Conservation (phyloP, 2,329 filamentous ascomycete species). For the Penicillium sp. region DNA sequence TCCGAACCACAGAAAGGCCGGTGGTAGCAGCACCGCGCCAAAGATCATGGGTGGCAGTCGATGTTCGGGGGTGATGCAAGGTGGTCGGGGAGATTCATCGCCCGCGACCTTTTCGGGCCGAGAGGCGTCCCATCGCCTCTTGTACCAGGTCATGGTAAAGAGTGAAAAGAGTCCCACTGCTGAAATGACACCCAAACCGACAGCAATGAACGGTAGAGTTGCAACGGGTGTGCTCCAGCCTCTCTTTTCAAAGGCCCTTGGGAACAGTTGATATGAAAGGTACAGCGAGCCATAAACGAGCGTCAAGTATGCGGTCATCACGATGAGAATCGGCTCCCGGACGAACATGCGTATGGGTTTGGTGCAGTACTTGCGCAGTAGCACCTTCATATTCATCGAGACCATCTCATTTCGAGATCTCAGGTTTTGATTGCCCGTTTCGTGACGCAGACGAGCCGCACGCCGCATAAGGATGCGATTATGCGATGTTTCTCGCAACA, state of each 20-base stretch:
- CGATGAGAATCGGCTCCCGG: slow-evolving; percentile 46
- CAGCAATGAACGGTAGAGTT: slow-evolving; percentile 28
- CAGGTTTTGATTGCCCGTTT: slow-evolving; percentile 45
- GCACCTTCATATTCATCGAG: slow-evolving; percentile 29
- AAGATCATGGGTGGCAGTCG: slow-evolving; percentile 46
- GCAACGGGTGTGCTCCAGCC: slow-evolving; percentile 29
- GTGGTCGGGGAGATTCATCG: not conserved
- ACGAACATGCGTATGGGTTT: slow-evolving; percentile 45
- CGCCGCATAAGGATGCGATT: slow-evolving; percentile 47
- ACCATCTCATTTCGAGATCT: slow-evolving; percentile 43
- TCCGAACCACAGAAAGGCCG: slow-evolving; percentile 48
- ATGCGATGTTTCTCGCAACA: slow-evolving; percentile 51
- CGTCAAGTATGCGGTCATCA: slow-evolving; percentile 43
- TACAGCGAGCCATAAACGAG: slow-evolving; percentile 31
- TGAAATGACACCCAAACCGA: slow-evolving; percentile 22
- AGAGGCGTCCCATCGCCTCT: slow-evolving; percentile 13
- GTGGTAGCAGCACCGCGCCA: slow-evolving; percentile 41
- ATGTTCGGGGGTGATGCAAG: slow-evolving; percentile 40
- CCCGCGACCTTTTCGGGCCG: slow-evolving; percentile 9
- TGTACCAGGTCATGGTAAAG: slow-evolving; percentile 34
- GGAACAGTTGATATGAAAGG: slow-evolving; percentile 34
- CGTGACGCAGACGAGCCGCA: slow-evolving; percentile 46
- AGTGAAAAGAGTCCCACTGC: slow-evolving; percentile 29
- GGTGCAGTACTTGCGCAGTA: slow-evolving; percentile 42
- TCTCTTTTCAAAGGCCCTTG: slow-evolving; percentile 30